Base-by-base conservation (phyloP, 495 filamentous ascomycete species). In the Lepidopterella palustris region DNA sequence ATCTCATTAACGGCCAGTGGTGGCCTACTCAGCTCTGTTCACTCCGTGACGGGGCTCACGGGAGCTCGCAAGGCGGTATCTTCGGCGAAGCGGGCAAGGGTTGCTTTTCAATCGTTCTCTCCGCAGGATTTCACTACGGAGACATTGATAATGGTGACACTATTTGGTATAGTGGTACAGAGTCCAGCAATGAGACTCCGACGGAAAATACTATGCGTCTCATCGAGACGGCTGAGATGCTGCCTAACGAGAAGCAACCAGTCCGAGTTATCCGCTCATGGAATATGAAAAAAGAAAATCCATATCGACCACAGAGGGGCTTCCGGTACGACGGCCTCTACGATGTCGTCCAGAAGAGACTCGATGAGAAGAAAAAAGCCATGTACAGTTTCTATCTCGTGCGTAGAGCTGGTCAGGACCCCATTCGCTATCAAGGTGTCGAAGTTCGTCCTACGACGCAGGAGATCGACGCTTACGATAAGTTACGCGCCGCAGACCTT, bases 291-390 rank as follows among this genome's bases (percentile, higher is more conserved):
- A 55, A 61, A 23, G 69, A 68, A 26, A 72, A 71, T 9, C 58
- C 52, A 0, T 84, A 74, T 48, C 72, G 78, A 5, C 82, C 82
- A 0, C 56, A 60, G 5, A 56, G 67, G 20, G 82, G 82, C 3
- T 69, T 82, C 4, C 68, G 82, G 11, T 84, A 84, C 55, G 82
- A 85, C 66, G 82, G 82, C 0, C 63, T 85, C 5, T 85, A 85
- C 59, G 63, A 70, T n/a, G 70, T 80, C 11, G 65, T 66, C 2
- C 57, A 55, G 18, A 68, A 59, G 29, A 57, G 75, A 61, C 32
- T 71, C 3, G 27, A 78, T 1, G 69, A 81, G 59, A 13, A 23
- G 6, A 59, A 58, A 5, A 73, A 60, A 23, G 70, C 68, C 0
- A 67, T 70, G 57, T 68, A 77, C 58, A 65, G 71, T 5, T 82